phyloP scores from a whole-genome alignment of 2,329 filamentous ascomycete species.

The Fusarium sp. region DNA sequence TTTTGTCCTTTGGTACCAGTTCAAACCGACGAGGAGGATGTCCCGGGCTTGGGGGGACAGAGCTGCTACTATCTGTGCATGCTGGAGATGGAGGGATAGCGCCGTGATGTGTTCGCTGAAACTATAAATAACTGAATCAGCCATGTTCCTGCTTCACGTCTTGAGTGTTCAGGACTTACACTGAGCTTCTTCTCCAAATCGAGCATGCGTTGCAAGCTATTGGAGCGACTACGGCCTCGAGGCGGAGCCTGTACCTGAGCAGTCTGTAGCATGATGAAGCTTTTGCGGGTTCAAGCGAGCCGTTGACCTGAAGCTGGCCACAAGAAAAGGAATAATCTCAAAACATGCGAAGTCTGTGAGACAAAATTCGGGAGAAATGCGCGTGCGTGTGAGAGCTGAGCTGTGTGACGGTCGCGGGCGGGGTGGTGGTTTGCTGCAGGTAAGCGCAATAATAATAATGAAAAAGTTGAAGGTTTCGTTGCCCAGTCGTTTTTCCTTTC shows the following conservation, averaged over 20 bases:
- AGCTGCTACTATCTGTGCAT: slow-evolving; percentile 21
- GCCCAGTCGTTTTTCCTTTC: background rate
- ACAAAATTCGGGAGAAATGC: slow-evolving; percentile 20
- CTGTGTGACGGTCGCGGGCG: slow-evolving; percentile 18
- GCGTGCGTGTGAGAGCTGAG: slow-evolving; percentile 3
- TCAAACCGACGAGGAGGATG: slow-evolving; percentile 43
- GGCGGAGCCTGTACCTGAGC: slow-evolving; percentile 24
- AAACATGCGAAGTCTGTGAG: slow-evolving; percentile 29
- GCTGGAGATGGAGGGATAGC: slow-evolving; percentile 33
- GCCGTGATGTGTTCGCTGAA: slow-evolving; percentile 34
- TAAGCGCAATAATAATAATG: slow-evolving; percentile 22
- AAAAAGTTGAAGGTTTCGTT: background rate
- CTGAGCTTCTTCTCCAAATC: slow-evolving; percentile 68
- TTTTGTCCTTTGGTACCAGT: slow-evolving; percentile 43
- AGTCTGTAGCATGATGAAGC: slow-evolving; percentile 31
- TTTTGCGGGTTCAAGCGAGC: slow-evolving; percentile 19
- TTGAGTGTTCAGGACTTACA: slow-evolving; percentile 54
- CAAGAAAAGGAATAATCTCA: slow-evolving; percentile 8
- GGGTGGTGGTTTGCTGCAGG: slow-evolving; percentile 35
- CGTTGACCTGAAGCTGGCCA: slow-evolving; percentile 26
- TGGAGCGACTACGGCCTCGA: slow-evolving; percentile 48
- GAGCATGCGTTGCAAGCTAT: slow-evolving; percentile 68
- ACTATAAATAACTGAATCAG: slow-evolving; percentile 21
- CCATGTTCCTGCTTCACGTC: background rate
- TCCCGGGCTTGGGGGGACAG: slow-evolving; percentile 37